Base-by-base conservation (phyloP, 768 basidiomycete species). In the Boletus sp. region DNA sequence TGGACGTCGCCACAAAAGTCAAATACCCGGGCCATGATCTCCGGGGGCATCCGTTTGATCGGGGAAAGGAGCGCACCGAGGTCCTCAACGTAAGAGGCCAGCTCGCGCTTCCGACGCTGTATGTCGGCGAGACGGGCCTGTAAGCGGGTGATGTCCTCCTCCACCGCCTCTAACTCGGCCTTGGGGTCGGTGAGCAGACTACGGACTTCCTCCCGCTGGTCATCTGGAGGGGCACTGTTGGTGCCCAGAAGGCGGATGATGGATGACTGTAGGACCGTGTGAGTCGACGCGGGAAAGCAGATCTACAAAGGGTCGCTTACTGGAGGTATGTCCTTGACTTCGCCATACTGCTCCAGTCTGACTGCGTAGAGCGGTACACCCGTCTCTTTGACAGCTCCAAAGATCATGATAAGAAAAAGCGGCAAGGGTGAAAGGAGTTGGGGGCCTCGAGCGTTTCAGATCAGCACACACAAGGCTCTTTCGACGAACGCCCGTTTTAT, bases 11-110 rank as follows among this genome's bases (percentile, higher is more conserved):
- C 66, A 14, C 68, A 69, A 59, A 70, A 70, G 51, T 69, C 68
- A 32, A 69, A 69, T 5, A 69, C 61, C 43, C 68, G 65, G 41
- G 66, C 60, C 61, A 69, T 68, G 61, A 69, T 69, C 58, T 69
- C 68, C 23, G 69, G 68, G 13, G 68, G 68, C 66, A 69, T 68
- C 44, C 67, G 67, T 23, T 57, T 68, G 55, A 69, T 69, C 46
- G 68, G 68, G 19, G 68, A 68, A 25, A 69, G 64, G 53, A 70
- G 64, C n/a, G 68, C 68, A 50, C 60, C 66, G 47, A 69, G 68
- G 56, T 69, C 68, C 55, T 70, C 68, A 50, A 69, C 64, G 51
- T 69, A 70, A 29, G 64, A 64, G 14, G 56, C 47, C 30, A 69
- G 58, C 40, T 69, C 68, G 45, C 50, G 39, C 57, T 66, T 68